Base-by-base conservation (phyloP, 2,329 filamentous ascomycete species). In the Alternaria consortialis region DNA sequence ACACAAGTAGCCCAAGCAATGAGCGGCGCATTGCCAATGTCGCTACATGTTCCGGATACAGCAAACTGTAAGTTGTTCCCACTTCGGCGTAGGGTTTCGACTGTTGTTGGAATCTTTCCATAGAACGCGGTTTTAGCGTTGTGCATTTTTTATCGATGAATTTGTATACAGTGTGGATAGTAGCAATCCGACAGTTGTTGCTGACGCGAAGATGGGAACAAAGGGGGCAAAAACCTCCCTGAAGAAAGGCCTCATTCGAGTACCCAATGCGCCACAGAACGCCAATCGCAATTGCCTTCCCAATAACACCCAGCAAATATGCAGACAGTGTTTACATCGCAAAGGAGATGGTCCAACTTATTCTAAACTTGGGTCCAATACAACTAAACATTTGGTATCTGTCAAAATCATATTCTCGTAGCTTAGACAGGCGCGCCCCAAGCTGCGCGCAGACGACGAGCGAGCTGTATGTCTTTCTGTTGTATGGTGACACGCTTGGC, bases 401-500 rank as follows among this genome's bases (percentile, higher is more conserved):
- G 44, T 32, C 40, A 50, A 20, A 40, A 58, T 32, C 37, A n/a
- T 9, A 6, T 13, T 8, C 5, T n/a, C 13, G 5, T 12, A 17
- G 31, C 46, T 58, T 40, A 78, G 8, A 78, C 74, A 1, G 74
- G 74, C 11, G 68, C 80, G 7, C 82, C 81, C 81, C 81, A 83
- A 8, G 80, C 94, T 72, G 95, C 95, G 77, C 95, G 92, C 79
- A 99, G 92, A 78, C 95, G 92, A 74, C 95, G 91, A 77, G 94
- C 94, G 52, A 98, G 89, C 85, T 98, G 94, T 80, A 98, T 97
- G 77, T 97, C 94, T 87, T 97, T 97, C 80, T 90, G 90, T 84
- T 94, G 94, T 84, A 98, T 98, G 78, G 94, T 98, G 79, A 98
- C 95, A 85, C 95, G 93, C 90, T 98, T 98, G 84, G 95, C 94